Base-by-base conservation (phyloP, 139 green algal species). In the Haematococcus lacustris region DNA sequence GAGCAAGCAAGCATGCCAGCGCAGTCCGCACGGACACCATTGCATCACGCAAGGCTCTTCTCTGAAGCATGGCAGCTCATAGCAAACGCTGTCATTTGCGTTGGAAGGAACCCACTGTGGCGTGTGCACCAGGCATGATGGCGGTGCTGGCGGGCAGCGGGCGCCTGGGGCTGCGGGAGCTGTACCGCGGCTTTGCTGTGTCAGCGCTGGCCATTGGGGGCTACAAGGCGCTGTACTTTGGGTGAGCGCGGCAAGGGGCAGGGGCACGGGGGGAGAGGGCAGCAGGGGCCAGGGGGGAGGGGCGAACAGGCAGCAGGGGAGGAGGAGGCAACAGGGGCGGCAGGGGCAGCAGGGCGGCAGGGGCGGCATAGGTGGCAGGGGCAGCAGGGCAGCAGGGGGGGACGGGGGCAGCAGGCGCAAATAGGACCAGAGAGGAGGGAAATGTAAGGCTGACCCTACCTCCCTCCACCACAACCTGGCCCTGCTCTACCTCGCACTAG, bases 161-260 rank as follows among this genome's bases (percentile, higher is more conserved):
- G 0, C 17, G 21, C 21, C 76, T 66, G 0, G 80, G 80, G 0
- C 43, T 80, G 51, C 7, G 39, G 32, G 74, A 51, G 17, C 64
- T 76, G 39, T 86, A 86, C 71, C 73, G 79, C 25, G 76, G 80
- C 26, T 83, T 81, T 64, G 66, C 70, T 4, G 70, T 81, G 2
- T 73, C 74, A 0, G 76, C 75, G 0, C 5, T 53, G 1, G 74
- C 74, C 71, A 81, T 81, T 32, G 80, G 72, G 1, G 61, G 64
- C 25, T 86, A 86, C 72, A 86, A 86, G 74, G 76, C 71, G 1
- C 71, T 86, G 34, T 86, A 86, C 74, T 86, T 86, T 75, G 80
- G 80, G 6, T 64, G 53, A 64, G 53, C 17, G n/a, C n/a, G n/a
- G n/a, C n/a, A n/a, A 28, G 43, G 17, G 43, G 43, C 17, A 17